phyloP scores from a whole-genome alignment of 2,329 filamentous ascomycete genomes.

The Trichoderma brevicompactum region DNA sequence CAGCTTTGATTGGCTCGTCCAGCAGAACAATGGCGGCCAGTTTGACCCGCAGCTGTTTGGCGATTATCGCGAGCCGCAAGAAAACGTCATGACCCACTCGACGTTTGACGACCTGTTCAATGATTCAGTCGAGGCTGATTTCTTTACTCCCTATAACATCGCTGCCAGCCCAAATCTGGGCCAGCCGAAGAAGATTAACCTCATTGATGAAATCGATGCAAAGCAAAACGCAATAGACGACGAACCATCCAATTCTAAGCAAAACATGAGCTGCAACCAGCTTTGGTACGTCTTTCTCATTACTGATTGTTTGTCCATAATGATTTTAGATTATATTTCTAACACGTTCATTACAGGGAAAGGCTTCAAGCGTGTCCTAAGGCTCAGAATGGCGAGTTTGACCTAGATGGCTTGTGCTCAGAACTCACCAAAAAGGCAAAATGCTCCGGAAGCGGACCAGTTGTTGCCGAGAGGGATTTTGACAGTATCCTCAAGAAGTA shows the following conservation, averaged over 20 bases:
- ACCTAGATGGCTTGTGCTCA: conserved; percentile 89
- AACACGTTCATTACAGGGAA: conserved; percentile 67
- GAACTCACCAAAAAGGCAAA: conserved; percentile 95
- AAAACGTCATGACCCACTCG: conserved; percentile 71
- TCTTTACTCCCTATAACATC: conserved; percentile 80
- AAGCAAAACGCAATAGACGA: conserved; percentile 72
- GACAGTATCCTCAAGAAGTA: conserved; percentile 74
- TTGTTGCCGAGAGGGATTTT: conserved; percentile 88
- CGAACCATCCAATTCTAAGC: conserved; percentile 54
- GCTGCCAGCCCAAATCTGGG: conserved; percentile 47
- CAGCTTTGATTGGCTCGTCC: conserved; percentile 74
- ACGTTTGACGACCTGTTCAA: conserved; percentile 75
- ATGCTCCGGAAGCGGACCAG: conserved; percentile 87
- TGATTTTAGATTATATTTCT: conserved; percentile 40
- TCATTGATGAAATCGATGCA: conserved; percentile 78
- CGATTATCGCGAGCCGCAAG: conserved; percentile 88
- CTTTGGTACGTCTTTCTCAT: conserved; percentile 73
- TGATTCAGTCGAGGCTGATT: conserved; percentile 82
- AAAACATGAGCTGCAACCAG: conserved; percentile 82
- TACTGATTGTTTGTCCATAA: background rate
- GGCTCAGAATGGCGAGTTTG: conserved; percentile 88
- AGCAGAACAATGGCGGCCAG: conserved; percentile 81
- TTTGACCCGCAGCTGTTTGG: conserved; percentile 93
- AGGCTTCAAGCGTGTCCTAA: conserved; percentile 84
- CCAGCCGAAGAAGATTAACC: conserved; percentile 62